Evolutionary conservation across 257 asterid species (phyloP).

Genomic region (Salvia miltiorrhiza): DNA sequence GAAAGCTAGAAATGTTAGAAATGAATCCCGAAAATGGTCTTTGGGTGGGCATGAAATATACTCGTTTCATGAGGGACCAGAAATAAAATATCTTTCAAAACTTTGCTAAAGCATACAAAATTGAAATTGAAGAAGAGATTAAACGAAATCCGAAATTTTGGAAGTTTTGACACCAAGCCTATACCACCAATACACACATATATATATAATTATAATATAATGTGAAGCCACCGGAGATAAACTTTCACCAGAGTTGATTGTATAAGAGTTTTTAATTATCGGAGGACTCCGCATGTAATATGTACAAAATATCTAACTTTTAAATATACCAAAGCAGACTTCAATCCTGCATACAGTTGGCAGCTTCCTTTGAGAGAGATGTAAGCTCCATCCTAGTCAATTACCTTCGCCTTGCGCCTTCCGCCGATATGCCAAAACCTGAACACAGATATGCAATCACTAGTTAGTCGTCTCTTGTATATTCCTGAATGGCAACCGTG

Average conservation of each 20-base stretch:
- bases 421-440: conserved; percentile 71
- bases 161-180: too few relatives aligned
- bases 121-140: too few relatives aligned
- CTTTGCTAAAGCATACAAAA: too few relatives aligned
- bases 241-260: conserved; percentile 18
- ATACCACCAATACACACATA: neutral
- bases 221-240: conserved; percentile 15
- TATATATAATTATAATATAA: conserved; percentile 10
- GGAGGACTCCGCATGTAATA: conserved; percentile 15
- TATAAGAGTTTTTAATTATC: conserved; percentile 1
- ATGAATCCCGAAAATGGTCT: neutral
- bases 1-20: neutral
- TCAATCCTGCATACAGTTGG: conserved; percentile 17
- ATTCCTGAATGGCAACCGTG: neutral
- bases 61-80: neutral
- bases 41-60: too few relatives aligned
- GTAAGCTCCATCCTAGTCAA: conserved; percentile 2
- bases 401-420: conserved; percentile 33
- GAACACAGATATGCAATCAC: conserved; percentile 16
- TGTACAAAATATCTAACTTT: conserved; percentile 17
- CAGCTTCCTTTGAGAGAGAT: conserved; percentile 13
- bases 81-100: neutral
- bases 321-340: conserved; percentile 12
- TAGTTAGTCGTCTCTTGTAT: neutral
- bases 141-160: too few relatives aligned